Base-by-base conservation (phyloP, 495 filamentous ascomycete genomes). In the Letharia lupina region DNA sequence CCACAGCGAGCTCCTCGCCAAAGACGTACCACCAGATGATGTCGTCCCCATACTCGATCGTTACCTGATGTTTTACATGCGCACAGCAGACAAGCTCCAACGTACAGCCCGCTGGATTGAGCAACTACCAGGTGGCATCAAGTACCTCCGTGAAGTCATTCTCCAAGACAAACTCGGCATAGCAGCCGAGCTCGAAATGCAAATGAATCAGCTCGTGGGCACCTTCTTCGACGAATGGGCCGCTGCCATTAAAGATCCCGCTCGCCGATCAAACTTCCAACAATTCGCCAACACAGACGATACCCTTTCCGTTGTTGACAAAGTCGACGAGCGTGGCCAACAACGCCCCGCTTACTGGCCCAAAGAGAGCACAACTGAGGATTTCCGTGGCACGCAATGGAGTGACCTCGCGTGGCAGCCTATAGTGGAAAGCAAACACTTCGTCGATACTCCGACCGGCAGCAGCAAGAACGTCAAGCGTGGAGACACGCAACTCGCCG, bases 201-300 rank as follows among this genome's bases (percentile, higher is more conserved):
- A 96, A 71, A 98, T 98, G 93, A 81, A 90, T 64, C 85, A 90
- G 48, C 82, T 98, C 0, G 91, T 98, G 13, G 87, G 86, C 65
- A 86, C 84, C n/a, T 98, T 86, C 76, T 96, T 93, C 79, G 94
- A 93, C 79, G 93, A 98, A 73, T 98, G 93, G 93, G 91, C 90
- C 20, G 91, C 93, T 71, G 90, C 89, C 1, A 81, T 96, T 74
- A 83, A 83, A 23, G 79, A 86, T 66, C 89, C 90, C 0, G 80
- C 84, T 44, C 81, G 87, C 11, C 82, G 87, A 20, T 87, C 87
- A 69, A 80, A 83, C 56, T 98, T 98, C 82, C 76, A 81, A 40
- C 93, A 96, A 75, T 98, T 98, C 68, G 87, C 85, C 64, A 98
- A 98, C 82, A 96, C 91, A 0, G 69, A 76, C 58, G 92, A 94